These are phyloP conservation scores for Rhodotorula sphaerocarpa DNA, from an alignment of 768 basidiomycete genomes.

Conservation along the genomic window DNA sequence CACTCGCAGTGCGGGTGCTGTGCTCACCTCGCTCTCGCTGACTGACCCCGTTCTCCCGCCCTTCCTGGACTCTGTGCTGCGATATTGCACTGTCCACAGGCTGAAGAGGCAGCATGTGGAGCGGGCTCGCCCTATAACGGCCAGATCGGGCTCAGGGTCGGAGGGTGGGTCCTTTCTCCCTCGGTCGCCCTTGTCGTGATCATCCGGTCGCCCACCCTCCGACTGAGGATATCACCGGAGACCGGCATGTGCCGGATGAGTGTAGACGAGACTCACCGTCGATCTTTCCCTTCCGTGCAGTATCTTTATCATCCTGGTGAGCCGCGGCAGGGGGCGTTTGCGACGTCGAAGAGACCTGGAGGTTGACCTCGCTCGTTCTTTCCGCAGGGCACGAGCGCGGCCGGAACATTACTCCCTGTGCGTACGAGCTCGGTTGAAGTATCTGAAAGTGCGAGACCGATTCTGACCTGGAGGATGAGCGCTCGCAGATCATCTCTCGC, in stretches of 20 bases:
- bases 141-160: not conserved
- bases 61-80: no score
- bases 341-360: no score
- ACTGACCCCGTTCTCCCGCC: not conserved
- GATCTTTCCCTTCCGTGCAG: not conserved
- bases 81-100: not conserved
- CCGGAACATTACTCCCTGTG: constrained; percentile 20
- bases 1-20: no score
- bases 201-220: no score
- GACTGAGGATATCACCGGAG: no score
- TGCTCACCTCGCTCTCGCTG: no score
- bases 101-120: not conserved
- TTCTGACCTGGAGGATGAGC: not conserved
- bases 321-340: no score
- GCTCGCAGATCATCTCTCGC: constrained; percentile 7
- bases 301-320: constrained; percentile 35
- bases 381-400: constrained; percentile 1
- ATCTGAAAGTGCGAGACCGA: not conserved
- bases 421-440: not conserved
- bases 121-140: constrained; percentile 1
- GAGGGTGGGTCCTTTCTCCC: not conserved
- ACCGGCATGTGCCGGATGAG: no score
- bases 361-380: no score
- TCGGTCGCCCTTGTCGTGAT: no score
- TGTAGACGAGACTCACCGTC: no score